These are phyloP conservation scores for Penicillium sp. DNA, from an alignment of 2,329 filamentous ascomycete species.

Conservation along the genomic window DNA sequence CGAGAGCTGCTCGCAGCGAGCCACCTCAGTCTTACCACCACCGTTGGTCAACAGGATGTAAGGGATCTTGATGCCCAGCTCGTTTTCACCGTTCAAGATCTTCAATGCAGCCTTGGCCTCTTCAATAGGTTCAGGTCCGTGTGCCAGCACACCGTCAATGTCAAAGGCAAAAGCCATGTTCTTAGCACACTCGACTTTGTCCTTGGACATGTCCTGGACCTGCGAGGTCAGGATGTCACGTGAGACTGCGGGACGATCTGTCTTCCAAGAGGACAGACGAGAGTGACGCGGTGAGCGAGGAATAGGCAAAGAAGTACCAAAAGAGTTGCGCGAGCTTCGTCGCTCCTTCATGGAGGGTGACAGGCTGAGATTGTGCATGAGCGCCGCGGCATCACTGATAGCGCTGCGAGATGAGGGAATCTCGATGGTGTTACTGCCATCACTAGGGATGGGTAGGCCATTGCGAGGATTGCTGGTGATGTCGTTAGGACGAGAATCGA, in stretches of 20 bases:
- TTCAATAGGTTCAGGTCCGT: conserved; percentile 69
- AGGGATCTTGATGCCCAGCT: conserved; percentile 75
- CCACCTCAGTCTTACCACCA: conserved; percentile 67
- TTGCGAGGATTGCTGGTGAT: not conserved
- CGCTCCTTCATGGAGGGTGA: conserved; percentile 67
- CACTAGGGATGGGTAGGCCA: conserved; percentile 24
- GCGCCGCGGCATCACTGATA: conserved; percentile 65
- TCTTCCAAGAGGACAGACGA: conserved; percentile 62
- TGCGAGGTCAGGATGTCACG: conserved; percentile 69
- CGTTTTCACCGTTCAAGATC: conserved; percentile 73
- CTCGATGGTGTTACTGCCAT: conserved; percentile 59
- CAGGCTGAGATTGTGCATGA: conserved; percentile 72
- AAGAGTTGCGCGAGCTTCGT: conserved; percentile 71
- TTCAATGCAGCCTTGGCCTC: conserved; percentile 65
- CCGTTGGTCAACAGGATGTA: conserved; percentile 75
- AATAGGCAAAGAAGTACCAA: conserved; percentile 70
- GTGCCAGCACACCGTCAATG: conserved; percentile 69
- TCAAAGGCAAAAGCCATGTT: conserved; percentile 78
- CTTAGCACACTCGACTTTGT: conserved; percentile 69
- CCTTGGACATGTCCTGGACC: conserved; percentile 64
- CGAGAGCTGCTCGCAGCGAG: conserved; percentile 65
- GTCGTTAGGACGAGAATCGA: conserved; percentile 28
- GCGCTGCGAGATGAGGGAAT: conserved; percentile 67
- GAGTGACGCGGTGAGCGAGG: conserved; percentile 69
- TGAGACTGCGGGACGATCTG: conserved; percentile 52